These are phyloP conservation scores for Epichloe bromicola DNA, from an alignment of 2,329 filamentous ascomycete species.

Conservation along the genomic window DNA sequence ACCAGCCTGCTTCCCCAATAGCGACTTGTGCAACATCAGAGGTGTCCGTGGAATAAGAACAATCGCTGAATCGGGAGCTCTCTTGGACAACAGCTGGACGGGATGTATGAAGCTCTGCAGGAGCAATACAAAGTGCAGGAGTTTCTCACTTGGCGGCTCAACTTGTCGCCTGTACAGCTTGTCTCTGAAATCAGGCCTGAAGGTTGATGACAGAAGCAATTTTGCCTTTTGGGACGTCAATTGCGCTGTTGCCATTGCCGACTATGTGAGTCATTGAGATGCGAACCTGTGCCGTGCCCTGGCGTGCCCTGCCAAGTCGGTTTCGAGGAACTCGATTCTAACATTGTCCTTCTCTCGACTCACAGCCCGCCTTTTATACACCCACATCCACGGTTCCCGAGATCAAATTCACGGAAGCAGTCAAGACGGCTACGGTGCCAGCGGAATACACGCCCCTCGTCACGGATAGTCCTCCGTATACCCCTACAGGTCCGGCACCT, in stretches of 20 bases:
- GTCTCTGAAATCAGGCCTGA: background rate
- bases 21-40: background rate
- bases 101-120: background rate
- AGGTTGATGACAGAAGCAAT: background rate
- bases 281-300: too few relatives aligned
- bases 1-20: background rate
- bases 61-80: background rate
- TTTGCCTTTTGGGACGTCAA: background rate
- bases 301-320: too few relatives aligned
- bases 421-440: background rate
- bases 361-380: background rate
- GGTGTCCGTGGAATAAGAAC: background rate
- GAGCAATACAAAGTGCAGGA: background rate
- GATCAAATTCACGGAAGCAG: background rate
- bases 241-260: background rate
- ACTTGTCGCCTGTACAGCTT: background rate
- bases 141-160: background rate
- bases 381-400: background rate
- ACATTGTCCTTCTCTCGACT: background rate
- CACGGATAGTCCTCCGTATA: background rate
- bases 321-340: background rate
- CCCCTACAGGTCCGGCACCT: background rate
- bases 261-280: background rate
- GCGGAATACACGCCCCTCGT: background rate
- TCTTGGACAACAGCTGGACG: background rate